Base-by-base conservation (phyloP, 345 rosid species). In the Ricinus communis region DNA sequence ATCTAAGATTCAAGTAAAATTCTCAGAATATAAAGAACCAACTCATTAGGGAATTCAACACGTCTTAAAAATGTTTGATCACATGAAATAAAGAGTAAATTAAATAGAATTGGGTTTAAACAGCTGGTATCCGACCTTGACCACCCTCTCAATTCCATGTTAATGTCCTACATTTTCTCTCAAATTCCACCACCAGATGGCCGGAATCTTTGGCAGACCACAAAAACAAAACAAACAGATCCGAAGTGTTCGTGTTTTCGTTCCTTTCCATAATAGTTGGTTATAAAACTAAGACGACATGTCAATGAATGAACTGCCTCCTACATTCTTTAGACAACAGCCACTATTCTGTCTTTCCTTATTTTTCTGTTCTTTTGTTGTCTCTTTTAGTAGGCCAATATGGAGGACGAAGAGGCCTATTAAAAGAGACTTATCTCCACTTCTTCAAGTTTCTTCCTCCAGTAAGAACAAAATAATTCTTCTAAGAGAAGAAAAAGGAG, bases 121-220 rank as follows among this genome's bases (percentile, higher is more conserved):
- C 13, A 43, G 47, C 11, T 43, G 11, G 6, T 25, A 55, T 25
- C 18, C 60, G 27, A 12, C 18, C 33, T 25, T 54, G 58, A 12
- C 30, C 30, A 54, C 58, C 30, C 3, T 51, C 54, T 51, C 54
- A 51, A 51, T 49, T 15, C 5, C 21, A 11, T 19, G 55, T 1
- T 53, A 11, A 53, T 55, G 12, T 55, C 36, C 60, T 55, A 14
- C 0, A 11, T 11, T 4, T 27, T 12, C 3, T 27, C 11, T 21
- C 31, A 11, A 15, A 16, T 4, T n/a, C 16, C 60, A 24, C 30
- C 15, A 40, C 38, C 46, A 33, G 14, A 61, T n/a, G 69, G 2
- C 47, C 79, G 81, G 16, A 12, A 68, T 69, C 36, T 19, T 76
- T 59, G 84, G 81, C 3, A 21, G 70, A 63, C 85, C 87, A 74